Conservation (phyloP, 179 eudicot species). For the Corrigiola litoralis region DNA sequence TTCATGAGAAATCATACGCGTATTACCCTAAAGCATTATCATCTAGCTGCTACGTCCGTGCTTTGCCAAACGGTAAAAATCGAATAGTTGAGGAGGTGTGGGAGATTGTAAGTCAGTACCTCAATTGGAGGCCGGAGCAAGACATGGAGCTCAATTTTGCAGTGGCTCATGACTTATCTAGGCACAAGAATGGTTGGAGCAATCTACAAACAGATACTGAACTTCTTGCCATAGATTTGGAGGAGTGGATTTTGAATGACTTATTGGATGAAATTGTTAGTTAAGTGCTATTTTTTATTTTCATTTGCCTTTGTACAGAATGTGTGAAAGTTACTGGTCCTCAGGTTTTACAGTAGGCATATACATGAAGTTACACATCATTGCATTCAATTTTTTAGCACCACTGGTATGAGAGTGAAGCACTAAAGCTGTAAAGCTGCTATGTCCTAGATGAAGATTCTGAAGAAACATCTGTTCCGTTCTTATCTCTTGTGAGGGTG, state of each 20-base stretch:
- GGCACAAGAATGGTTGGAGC: conserved; percentile 57
- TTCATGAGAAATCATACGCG: conserved; percentile 47
- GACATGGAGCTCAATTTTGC: conserved; percentile 45
- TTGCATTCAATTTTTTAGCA: no score
- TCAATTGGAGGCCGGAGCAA: conserved; percentile 42
- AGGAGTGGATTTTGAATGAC: conserved; percentile 61
- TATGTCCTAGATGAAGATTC: no score
- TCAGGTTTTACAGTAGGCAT: neutral
- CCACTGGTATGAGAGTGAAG: no score
- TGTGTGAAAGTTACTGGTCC: neutral
- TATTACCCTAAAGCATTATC: conserved; percentile 55
- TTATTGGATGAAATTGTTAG: conserved; percentile 44
- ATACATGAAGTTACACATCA: no score
- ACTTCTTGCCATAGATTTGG: conserved; percentile 56
- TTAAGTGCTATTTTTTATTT: conserved; percentile 1
- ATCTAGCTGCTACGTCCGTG: conserved; percentile 38
- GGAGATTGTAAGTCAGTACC: conserved; percentile 40
- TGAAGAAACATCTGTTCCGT: no score
- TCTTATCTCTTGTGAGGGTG: no score
- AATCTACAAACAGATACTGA: conserved; percentile 76
- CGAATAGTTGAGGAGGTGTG: conserved; percentile 73
- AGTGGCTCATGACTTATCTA: conserved; percentile 43
- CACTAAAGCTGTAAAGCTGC: no score
- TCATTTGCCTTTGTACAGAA: neutral
- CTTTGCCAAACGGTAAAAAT: conserved; percentile 37